Evolutionary conservation across 768 basidiomycete genomes (phyloP).

Genomic region (Phallus indusiatus): DNA sequence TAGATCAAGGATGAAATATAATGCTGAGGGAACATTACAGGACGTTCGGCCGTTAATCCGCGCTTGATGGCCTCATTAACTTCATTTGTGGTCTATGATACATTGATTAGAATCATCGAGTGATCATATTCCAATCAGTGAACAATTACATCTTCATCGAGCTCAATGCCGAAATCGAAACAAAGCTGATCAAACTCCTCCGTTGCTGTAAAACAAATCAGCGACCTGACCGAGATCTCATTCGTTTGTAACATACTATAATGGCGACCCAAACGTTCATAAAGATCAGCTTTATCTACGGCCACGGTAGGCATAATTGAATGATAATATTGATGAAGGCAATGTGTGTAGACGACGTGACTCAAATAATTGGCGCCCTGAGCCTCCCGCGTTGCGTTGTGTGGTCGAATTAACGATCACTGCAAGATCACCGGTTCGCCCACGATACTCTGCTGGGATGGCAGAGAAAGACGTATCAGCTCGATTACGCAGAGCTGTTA

Average conservation of each 20-base stretch:
- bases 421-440: too few relatives aligned
- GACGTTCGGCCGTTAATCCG: slow-evolving; percentile 76
- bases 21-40: slow-evolving; percentile 36
- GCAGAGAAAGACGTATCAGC: slow-evolving; percentile 74
- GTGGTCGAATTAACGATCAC: not conserved
- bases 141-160: slow-evolving; percentile 87
- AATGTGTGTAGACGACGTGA: not conserved
- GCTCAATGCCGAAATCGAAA: slow-evolving; percentile 95
- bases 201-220: slow-evolving; percentile 45
- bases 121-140: slow-evolving; percentile 2
- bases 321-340: not conserved
- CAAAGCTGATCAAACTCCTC: slow-evolving; percentile 92
- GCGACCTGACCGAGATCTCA: too few relatives aligned
- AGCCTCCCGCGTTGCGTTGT: not conserved
- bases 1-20: not conserved
- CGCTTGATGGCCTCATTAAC: slow-evolving; percentile 76
- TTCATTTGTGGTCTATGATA: slow-evolving; percentile 72
- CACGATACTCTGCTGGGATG: slow-evolving; percentile 35
- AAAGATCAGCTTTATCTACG: slow-evolving; percentile 93
- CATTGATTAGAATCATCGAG: not conserved
- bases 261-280: slow-evolving; percentile 69
- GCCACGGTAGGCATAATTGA: slow-evolving; percentile 87
- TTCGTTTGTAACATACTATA: slow-evolving; percentile 48
- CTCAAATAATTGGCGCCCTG: not conserved
- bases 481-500: slow-evolving; percentile 70